Base-by-base conservation (phyloP, 108 stramenopile species). In the Craspedostauros australis region DNA sequence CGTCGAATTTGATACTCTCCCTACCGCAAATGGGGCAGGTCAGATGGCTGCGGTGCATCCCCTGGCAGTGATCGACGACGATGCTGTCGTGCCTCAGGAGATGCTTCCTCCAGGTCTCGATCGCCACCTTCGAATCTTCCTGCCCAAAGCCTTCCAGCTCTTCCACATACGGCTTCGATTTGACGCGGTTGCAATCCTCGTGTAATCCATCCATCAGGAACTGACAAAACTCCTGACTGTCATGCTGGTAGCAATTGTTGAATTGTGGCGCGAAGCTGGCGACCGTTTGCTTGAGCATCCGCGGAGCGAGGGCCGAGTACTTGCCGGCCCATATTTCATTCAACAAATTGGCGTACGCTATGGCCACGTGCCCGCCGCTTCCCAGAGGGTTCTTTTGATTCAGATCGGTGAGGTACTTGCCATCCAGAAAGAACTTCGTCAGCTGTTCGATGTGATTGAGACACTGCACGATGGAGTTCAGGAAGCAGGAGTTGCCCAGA, bases 401-500 rank as follows among this genome's bases (percentile, higher is more conserved):
- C 19, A 77, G 19, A 14, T 82, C 77, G 0, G 24, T 24, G n/a
- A 70, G 18, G 48, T 88, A 80, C 20, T 76, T 52, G 12, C 77
- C 88, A 37, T 70, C 59, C 9, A 94, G 60, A 57, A 99, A 94
- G 60, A 79, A 96, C 38, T 88, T 73, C 8, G 88, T 91, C 18
- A 98, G 69, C n/a, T 75, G 70, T 33, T 64, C 71, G 24, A 92
- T 93, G 44, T 96, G 79, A 38, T 68, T 70, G 6, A 99, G 49
- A 52, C 96, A 97, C 70, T 99, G 98, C 22, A 98, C 50, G 22
- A 84, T 86, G 22, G 84, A 82, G 57, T 96, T 96, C 70, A 99
- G 62, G 71, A 91, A 99, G 59, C 98, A 98, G n/a, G 91, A 89
- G 62, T 99, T 99, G 11, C 98, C 98, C 7, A 99, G 76, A 62